A percentile compares a stretch with the other conserved stretches of the same genome.
These are phyloP conservation scores for Volvox africanus DNA, from an alignment of 139 green algal genomes.

Conservation along the genomic window DNA sequence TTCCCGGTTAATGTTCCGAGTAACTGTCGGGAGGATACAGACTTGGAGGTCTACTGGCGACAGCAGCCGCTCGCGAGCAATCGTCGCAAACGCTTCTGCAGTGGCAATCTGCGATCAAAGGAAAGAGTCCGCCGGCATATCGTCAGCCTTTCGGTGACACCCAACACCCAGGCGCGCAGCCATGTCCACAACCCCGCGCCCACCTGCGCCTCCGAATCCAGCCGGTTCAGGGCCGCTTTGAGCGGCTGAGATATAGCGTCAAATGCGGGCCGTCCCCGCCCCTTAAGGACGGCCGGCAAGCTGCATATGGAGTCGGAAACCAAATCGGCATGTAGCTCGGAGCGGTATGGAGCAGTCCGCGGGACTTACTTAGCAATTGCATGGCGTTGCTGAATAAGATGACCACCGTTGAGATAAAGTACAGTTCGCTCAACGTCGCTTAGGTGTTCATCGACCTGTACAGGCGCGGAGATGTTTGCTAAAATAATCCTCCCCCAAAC, in stretches of 20 bases:
- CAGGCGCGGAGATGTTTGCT: constrained; percentile 3
- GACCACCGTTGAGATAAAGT: constrained; percentile 60
- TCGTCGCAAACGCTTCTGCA: constrained; percentile 53
- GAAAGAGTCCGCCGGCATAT: neutral
- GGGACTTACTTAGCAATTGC: constrained; percentile 61
- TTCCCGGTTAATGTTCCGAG: constrained; percentile 65
- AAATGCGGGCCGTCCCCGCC: constrained; percentile 47
- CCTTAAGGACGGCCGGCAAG: constrained; percentile 55
- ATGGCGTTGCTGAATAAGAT: constrained; percentile 61
- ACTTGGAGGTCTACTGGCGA: constrained; percentile 56
- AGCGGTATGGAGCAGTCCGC: neutral
- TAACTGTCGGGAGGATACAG: constrained; percentile 56
- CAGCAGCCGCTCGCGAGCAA: constrained; percentile 59
- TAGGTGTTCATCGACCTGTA: constrained; percentile 61
- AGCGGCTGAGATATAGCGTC: constrained; percentile 55
- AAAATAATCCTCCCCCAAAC: neutral
- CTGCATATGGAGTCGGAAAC: constrained; percentile 22
- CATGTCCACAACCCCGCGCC: constrained; percentile 1
- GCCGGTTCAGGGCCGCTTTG: constrained; percentile 55
- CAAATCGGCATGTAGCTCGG: constrained; percentile 12
- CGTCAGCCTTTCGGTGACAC: neutral
- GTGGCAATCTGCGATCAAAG: constrained; percentile 52
- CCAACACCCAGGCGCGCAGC: neutral
- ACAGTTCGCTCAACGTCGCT: constrained; percentile 61
- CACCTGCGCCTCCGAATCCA: constrained; percentile 55